Base-by-base conservation (phyloP, 495 filamentous ascomycete genomes). In the Tuber magnatum region DNA sequence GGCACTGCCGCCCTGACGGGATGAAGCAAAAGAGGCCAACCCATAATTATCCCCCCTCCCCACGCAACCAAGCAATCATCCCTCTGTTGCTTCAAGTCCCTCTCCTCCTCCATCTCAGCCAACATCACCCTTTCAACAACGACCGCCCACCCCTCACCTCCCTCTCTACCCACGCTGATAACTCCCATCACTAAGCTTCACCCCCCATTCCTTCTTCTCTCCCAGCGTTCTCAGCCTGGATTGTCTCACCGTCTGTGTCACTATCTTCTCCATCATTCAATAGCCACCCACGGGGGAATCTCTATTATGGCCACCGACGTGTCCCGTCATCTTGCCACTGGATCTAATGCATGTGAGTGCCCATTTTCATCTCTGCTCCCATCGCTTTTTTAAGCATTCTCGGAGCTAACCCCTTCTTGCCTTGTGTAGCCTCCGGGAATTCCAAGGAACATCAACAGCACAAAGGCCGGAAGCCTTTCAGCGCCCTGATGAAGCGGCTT, bases 401-500 rank as follows among this genome's bases (percentile, higher is more conserved):
- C 20, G 32, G n/a, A 56, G 68, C 42, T 38, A 46, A 70, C 20
- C 77, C 51, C 68, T 70, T 43, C 2, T 39, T 24, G 56, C 35
- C 41, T 38, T 12, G 32, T 69, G 35, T 69, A 56, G 46, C 61
- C 24, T 35, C 41, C 70, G 61, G 43, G 41, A 71, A 69, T 61
- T 22, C 35, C 73, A 65, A 76, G 9, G 72, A 75, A 42, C 80
- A 73, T 71, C 73, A 78, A 22, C 71, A 80, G 14, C 88, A 90
- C 84, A 86, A 86, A 74, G 91, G 93, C 73, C 91, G 93, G 71
- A 90, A 91, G 71, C 94, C 94, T 8, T 97, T 99, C 83, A 89
- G 94, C 38, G 91, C 89, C 68, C 94, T 94, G 91, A 92, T 99
- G 90, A 97, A 94, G 87, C 93, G 94, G 76, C 88, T 99, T 41